These are phyloP conservation scores for Entomortierella lignicola DNA, from an alignment of 192 early-diverging fungal genomes.

Conservation along the genomic window DNA sequence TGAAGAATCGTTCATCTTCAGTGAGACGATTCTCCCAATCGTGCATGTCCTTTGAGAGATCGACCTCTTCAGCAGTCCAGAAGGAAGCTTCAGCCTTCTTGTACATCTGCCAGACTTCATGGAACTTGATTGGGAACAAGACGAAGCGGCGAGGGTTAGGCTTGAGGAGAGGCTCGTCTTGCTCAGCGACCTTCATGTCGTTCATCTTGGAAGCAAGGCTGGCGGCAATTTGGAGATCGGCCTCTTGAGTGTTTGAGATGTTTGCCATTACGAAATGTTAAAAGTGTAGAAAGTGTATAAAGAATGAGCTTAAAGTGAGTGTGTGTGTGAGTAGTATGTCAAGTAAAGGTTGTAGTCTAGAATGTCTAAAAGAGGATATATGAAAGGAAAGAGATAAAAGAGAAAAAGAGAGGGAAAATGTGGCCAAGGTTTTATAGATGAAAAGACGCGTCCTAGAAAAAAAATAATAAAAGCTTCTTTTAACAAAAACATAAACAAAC, in stretches of 20 bases:
- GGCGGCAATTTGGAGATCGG: constrained; percentile 42
- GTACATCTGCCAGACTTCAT: constrained; percentile 97
- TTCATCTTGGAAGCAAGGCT: constrained; percentile 33
- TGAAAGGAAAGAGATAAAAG: constrained; percentile 6
- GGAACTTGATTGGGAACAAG: constrained; percentile 94
- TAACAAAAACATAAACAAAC: neutral
- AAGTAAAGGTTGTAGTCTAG: neutral
- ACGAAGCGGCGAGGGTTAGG: constrained; percentile 87
- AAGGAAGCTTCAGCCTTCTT: constrained; percentile 98
- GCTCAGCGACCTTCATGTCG: constrained; percentile 47
- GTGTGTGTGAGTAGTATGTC: neutral
- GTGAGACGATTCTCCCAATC: constrained; percentile 92
- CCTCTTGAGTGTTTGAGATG: constrained; percentile 29
- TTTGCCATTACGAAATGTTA: constrained; percentile 2
- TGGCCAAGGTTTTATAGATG: constrained; percentile 1
- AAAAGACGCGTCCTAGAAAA: neutral
- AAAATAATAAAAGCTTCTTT: neutral
- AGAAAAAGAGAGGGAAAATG: neutral
- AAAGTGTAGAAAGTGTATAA: neutral
- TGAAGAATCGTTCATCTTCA: constrained; percentile 90
- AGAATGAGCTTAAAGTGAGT: neutral
- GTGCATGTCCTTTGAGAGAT: constrained; percentile 89
- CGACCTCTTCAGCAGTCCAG: constrained; percentile 97
- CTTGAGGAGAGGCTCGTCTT: constrained; percentile 58
- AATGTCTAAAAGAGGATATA: constrained; percentile 26